A percentile compares a stretch with the other conserved stretches of the same genome.
These are phyloP conservation scores for Phytophthora hibernalis DNA, from an alignment of 352 stramenopile genomes.

Conservation along the genomic window DNA sequence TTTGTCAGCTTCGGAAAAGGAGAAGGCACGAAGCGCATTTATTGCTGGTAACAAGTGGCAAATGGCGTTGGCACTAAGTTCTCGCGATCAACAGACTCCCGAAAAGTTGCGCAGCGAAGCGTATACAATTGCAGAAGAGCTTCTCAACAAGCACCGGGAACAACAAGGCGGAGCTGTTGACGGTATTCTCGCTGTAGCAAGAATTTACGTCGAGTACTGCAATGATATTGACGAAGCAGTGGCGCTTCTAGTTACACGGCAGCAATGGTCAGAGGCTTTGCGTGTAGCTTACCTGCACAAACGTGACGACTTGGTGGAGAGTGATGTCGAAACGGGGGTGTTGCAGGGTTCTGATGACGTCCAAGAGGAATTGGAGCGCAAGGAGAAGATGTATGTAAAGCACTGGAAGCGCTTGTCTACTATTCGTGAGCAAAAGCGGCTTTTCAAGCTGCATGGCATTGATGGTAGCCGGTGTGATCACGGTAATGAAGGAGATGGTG, in stretches of 20 bases:
- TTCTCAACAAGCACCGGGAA: constrained; percentile 50
- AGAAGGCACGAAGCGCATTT: constrained; percentile 62
- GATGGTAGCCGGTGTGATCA: constrained; percentile 66
- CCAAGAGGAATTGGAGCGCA: constrained; percentile 54
- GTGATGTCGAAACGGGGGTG: constrained; percentile 72
- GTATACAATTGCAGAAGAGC: constrained; percentile 58
- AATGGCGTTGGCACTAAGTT: constrained; percentile 62
- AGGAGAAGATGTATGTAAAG: constrained; percentile 53
- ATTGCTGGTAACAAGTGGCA: constrained; percentile 62
- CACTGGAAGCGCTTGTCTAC: constrained; percentile 67
- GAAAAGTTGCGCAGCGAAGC: constrained; percentile 49
- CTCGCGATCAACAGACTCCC: constrained; percentile 31
- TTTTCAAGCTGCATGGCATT: constrained; percentile 83
- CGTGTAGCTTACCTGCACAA: constrained; percentile 65
- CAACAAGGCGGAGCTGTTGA: constrained; percentile 32
- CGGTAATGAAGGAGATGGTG: constrained; percentile 15
- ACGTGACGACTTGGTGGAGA: constrained; percentile 70
- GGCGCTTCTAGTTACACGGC: constrained; percentile 62
- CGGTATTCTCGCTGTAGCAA: constrained; percentile 46
- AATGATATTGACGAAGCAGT: constrained; percentile 76
- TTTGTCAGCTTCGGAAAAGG: constrained; percentile 50
- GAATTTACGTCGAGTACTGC: constrained; percentile 81
- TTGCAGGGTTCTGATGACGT: constrained; percentile 52
- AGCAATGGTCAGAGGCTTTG: constrained; percentile 66
- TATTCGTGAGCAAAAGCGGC: constrained; percentile 78